Percentiles rank a stretch among this genome's conserved stretches.
Evolutionary conservation across 2,329 filamentous ascomycete species (phyloP).

Genomic region (Aspergillus viridinutans): DNA sequence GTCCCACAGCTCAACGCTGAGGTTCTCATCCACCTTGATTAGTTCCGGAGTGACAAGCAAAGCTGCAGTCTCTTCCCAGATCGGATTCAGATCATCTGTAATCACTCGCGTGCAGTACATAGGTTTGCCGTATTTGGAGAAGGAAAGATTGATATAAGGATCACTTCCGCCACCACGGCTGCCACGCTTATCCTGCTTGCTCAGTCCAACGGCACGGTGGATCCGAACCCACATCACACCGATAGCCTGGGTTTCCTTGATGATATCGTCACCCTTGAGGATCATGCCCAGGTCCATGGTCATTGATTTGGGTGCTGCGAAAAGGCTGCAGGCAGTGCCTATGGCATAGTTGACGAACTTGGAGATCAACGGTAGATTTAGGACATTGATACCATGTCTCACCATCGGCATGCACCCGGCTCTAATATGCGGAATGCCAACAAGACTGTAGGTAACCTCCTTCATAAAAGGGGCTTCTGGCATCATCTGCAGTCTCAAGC

Average conservation of each 20-base stretch:
- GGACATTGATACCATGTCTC: conserved; percentile 81
- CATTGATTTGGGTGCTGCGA: conserved; percentile 92
- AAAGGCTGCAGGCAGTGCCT: conserved; percentile 78
- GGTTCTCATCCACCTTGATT: conserved; percentile 87
- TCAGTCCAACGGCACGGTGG: conserved; percentile 78
- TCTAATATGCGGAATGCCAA: conserved; percentile 85
- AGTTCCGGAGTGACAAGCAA: conserved; percentile 83
- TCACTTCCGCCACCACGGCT: conserved; percentile 85
- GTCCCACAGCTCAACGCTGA: conserved; percentile 94
- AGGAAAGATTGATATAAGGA: conserved; percentile 90
- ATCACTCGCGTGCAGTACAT: conserved; percentile 98
- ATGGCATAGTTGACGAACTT: conserved; percentile 98
- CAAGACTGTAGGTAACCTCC: conserved; percentile 85
- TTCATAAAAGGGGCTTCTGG: conserved; percentile 91
- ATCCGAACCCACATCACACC: conserved; percentile 92
- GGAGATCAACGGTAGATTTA: conserved; percentile 88
- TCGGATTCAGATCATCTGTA: conserved; percentile 85
- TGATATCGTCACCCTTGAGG: conserved; percentile 84
- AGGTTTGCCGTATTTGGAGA: conserved; percentile 94
- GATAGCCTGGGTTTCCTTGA: conserved; percentile 77
- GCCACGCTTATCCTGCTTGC: conserved; percentile 83
- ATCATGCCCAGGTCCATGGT: conserved; percentile 86
- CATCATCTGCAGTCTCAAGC: conserved; percentile 76
- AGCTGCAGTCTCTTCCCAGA: conserved; percentile 85
- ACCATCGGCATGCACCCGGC: conserved; percentile 91